Evolutionary conservation across 305 asterid species (phyloP), one percentile per base, ranked within the genome.

Genomic region (Lippia alba): DNA sequence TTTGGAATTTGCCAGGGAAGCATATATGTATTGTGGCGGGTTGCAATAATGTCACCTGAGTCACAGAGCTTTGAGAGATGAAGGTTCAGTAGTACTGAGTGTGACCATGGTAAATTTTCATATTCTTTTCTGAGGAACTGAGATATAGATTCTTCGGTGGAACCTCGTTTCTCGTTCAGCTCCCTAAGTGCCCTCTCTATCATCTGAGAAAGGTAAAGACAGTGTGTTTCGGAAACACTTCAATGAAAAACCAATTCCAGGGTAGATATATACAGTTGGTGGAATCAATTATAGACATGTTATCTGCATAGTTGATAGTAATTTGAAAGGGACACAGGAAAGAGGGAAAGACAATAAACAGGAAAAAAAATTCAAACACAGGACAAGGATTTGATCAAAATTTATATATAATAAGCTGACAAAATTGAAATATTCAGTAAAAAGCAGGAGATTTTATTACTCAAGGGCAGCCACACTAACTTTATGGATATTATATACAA

Each of bases 101-200:
- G 91, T 0, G 82, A 85, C 82, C 74, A 78, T 12, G 94, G 91
- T 74, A 89, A 68, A 61, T 77, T 80, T 18, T 73, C 24, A 34
- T 82, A 75, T 32, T 55, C 84, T 64, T 75, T 73, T 58, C 64
- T 72, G 5, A 90, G 71, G 55, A 71, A 82, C 36, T 64, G 53
- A 20, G 89, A 87, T 74, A 90, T 83, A 15, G 89, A 66, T 56
- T 84, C 85, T 79, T 80, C 81, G 2, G 75, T 75, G 20, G 94
- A 90, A 64, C 91, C 96, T 19, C 64, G 46, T 58, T 70, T 64
- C 75, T 84, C 85, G 56, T 76, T 80, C 82, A 87, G 79, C 56
- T 77, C 84, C 16, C 15, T 49, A 54, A 86, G 67, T 7, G 94
- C 91, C 51, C 72, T 75, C 62, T 80, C 74, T 64, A 87, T 86